phyloP scores from a whole-genome alignment of 108 stramenopile genomes.

The Aurantiochytrium sp. region DNA sequence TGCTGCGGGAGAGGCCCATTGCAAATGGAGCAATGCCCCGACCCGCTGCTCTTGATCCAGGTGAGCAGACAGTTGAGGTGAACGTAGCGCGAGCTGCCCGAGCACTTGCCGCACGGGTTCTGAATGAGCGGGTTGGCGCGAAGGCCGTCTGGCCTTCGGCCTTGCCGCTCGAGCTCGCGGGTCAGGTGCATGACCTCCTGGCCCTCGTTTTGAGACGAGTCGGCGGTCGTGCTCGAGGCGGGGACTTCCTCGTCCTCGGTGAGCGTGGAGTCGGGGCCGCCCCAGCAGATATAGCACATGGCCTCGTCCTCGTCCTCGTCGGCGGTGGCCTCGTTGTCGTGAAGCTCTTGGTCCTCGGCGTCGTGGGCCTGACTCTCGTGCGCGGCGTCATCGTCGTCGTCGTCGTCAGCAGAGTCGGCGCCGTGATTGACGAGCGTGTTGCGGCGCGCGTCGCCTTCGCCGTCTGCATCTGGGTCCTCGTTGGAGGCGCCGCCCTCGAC shows the following conservation, averaged over 20 bases:
- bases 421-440: not conserved
- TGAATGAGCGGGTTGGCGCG: not conserved
- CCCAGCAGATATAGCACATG: slow-evolving; percentile 32
- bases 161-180: not conserved
- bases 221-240: not conserved
- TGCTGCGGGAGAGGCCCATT: slow-evolving; percentile 28
- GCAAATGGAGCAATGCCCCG: slow-evolving; percentile 17
- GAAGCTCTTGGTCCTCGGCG: too few species aligned
- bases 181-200: not conserved
- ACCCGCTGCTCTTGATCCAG: slow-evolving; percentile 22
- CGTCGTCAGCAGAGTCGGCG: not conserved
- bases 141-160: not conserved
- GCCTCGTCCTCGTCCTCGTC: slow-evolving; percentile 16
- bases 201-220: too few species aligned
- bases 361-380: too few species aligned
- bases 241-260: not conserved
- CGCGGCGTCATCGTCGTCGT: too few species aligned
- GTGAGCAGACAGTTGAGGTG: slow-evolving; percentile 1
- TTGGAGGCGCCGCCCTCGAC: not conserved
- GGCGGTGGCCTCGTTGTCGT: not conserved
- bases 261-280: not conserved
- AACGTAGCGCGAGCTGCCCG: slow-evolving; percentile 25
- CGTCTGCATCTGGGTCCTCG: not conserved
- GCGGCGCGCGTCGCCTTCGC: not conserved
- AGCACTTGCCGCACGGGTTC: slow-evolving; percentile 29